phyloP scores from a whole-genome alignment of 1,284 basidiomycete genomes.

The Trichosporon coremiiforme region DNA sequence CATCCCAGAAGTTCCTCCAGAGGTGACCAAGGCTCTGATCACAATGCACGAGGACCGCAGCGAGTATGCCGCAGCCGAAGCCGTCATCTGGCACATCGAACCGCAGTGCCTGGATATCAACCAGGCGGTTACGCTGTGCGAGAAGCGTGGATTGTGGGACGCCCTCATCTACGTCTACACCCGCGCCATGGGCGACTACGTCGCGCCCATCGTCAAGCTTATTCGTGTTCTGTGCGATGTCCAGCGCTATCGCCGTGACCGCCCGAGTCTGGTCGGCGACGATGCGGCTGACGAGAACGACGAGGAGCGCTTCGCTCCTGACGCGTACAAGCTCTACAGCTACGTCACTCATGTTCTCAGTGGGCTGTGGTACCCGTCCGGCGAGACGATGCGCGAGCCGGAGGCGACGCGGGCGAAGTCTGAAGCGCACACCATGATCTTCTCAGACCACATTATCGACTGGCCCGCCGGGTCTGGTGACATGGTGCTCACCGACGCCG shows the following conservation, averaged over 20 bases:
- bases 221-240: slow-evolving; percentile 74
- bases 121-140: slow-evolving; percentile 84
- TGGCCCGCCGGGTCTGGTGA: slow-evolving; percentile 64
- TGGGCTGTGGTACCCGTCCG: slow-evolving; percentile 84
- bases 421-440: slow-evolving; percentile 76
- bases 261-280: slow-evolving; percentile 46
- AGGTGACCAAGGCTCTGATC: slow-evolving; percentile 82
- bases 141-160: slow-evolving; percentile 81
- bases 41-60: slow-evolving; percentile 72
- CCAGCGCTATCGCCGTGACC: slow-evolving; percentile 59
- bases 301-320: slow-evolving; percentile 65
- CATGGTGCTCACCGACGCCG: slow-evolving; percentile 49
- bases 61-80: slow-evolving; percentile 77
- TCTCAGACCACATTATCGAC: slow-evolving; percentile 74
- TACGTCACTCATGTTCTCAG: slow-evolving; percentile 86
- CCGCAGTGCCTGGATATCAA: slow-evolving; percentile 89
- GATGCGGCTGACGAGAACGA: slow-evolving; percentile 43
- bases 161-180: slow-evolving; percentile 94
- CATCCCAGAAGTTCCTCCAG: slow-evolving; percentile 76
- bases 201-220: slow-evolving; percentile 84
- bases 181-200: slow-evolving; percentile 81
- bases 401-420: slow-evolving; percentile 69
- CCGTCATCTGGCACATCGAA: slow-evolving; percentile 94
- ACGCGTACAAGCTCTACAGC: slow-evolving; percentile 89
- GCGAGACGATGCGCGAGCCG: slow-evolving; percentile 67